phyloP scores from a whole-genome alignment of 495 filamentous ascomycete genomes.

The Penicillium ochrochloron region DNA sequence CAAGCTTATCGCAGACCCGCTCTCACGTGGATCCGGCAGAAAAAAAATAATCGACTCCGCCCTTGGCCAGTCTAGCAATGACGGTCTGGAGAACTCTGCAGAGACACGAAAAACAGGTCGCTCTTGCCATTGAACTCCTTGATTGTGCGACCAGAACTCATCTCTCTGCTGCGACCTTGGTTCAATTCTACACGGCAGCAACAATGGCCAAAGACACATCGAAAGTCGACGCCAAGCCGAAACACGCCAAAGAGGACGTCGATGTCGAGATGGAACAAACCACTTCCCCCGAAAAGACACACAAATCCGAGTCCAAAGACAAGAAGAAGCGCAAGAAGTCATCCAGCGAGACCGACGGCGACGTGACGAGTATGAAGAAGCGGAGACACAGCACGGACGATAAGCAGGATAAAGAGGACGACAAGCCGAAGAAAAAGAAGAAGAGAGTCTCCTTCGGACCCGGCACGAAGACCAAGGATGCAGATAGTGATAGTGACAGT shows the following conservation, averaged over 20 bases:
- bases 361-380: slow-evolving; percentile 28
- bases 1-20: slow-evolving; percentile 15
- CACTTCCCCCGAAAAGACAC: slow-evolving; percentile 18
- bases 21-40: slow-evolving; percentile 18
- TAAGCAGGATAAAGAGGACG: slow-evolving; percentile 33
- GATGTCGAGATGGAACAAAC: slow-evolving; percentile 24
- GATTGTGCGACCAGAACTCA: not conserved
- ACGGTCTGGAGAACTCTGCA: not conserved
- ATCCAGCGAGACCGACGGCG: slow-evolving; percentile 20
- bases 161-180: not conserved
- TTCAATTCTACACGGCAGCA: not conserved
- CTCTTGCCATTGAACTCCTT: not conserved
- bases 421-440: slow-evolving; percentile 36
- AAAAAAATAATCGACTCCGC: slow-evolving; percentile 24
- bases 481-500: slow-evolving; percentile 23
- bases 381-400: slow-evolving; percentile 28
- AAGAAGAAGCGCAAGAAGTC: slow-evolving; percentile 31
- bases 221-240: slow-evolving; percentile 75
- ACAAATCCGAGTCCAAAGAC: slow-evolving; percentile 27
- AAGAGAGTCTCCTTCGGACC: slow-evolving; percentile 83
- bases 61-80: slow-evolving; percentile 2
- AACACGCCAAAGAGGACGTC: slow-evolving; percentile 47
- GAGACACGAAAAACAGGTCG: not conserved
- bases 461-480: slow-evolving; percentile 67
- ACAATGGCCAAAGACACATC: slow-evolving; percentile 27